These are phyloP conservation scores for Mesembryanthemum crystallinum DNA, from an alignment of 148 eudicot species.

Conservation along the genomic window DNA sequence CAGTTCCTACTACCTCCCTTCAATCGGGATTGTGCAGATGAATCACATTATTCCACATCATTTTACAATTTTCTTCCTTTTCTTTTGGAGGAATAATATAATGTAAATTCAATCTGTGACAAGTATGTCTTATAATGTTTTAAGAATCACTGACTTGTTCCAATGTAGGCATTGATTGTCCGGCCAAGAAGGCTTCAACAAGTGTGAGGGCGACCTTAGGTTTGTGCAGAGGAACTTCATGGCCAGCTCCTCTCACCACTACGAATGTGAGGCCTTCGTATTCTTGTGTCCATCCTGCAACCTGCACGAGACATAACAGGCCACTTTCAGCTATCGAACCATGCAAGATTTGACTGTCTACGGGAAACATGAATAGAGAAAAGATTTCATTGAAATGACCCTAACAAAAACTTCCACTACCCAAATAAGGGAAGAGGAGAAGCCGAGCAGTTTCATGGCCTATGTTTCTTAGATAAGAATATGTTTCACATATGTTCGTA, in stretches of 20 bases:
- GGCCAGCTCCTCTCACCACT: slow-evolving; percentile 96
- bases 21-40: neutral
- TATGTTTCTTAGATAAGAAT: neutral
- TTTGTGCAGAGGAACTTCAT: slow-evolving; percentile 87
- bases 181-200: slow-evolving; percentile 61
- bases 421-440: neutral
- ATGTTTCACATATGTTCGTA: too few relatives aligned
- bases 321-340: neutral
- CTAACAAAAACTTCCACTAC: neutral
- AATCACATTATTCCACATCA: neutral
- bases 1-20: neutral
- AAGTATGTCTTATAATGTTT: neutral
- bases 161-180: slow-evolving; percentile 65
- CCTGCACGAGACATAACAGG: slow-evolving; percentile 39
- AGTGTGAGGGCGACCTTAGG: slow-evolving; percentile 78
- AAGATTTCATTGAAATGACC: neutral
- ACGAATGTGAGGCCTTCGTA: slow-evolving; percentile 87
- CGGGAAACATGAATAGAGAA: neutral
- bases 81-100: neutral
- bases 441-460: neutral
- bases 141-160: slow-evolving; percentile 38
- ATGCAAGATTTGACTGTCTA: too few relatives aligned
- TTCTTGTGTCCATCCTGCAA: slow-evolving; percentile 93
- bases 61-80: too few relatives aligned
- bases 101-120: neutral